Conservation (phyloP, 2,329 filamentous ascomycete species). For the Hypomyces rosellus region DNA sequence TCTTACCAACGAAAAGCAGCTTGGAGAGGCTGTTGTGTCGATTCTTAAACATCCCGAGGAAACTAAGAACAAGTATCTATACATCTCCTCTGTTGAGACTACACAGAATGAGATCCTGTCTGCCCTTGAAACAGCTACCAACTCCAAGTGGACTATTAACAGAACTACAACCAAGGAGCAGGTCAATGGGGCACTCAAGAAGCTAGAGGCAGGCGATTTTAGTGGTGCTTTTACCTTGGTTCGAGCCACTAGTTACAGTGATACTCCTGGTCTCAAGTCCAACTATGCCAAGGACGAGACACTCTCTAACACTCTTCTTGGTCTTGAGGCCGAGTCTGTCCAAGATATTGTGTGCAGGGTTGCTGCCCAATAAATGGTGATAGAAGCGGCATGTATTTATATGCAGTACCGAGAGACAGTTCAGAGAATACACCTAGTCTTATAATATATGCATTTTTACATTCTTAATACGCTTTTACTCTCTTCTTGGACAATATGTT, state of each 20-base stretch:
- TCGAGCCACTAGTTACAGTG: slow-evolving; percentile 11
- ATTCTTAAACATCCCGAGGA: slow-evolving; percentile 38
- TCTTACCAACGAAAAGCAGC: slow-evolving; percentile 13
- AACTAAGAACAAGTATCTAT: slow-evolving; percentile 48
- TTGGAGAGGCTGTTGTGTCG: slow-evolving; percentile 42
- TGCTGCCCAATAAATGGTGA: no score
- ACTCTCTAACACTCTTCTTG: slow-evolving; percentile 11
- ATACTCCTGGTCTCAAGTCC: slow-evolving; percentile 8
- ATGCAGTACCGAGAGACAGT: no score
- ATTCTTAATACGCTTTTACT: no score
- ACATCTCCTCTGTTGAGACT: slow-evolving; percentile 42
- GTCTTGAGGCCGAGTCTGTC: background rate
- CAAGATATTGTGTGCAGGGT: no score
- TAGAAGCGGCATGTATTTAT: no score
- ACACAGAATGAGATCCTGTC: slow-evolving; percentile 34
- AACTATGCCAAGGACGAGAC: slow-evolving; percentile 13
- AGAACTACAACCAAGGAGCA: slow-evolving; percentile 12
- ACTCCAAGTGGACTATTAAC: slow-evolving; percentile 9
- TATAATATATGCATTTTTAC: no score
- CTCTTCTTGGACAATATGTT: no score
- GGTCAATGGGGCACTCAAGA: slow-evolving; percentile 4
- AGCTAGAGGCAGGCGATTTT: slow-evolving; percentile 10
- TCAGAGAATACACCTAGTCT: no score
- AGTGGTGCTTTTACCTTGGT: slow-evolving; percentile 12
- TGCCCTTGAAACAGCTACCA: slow-evolving; percentile 13